Base-by-base conservation (phyloP, 139 green algal species). In the Gonium pectorale region DNA sequence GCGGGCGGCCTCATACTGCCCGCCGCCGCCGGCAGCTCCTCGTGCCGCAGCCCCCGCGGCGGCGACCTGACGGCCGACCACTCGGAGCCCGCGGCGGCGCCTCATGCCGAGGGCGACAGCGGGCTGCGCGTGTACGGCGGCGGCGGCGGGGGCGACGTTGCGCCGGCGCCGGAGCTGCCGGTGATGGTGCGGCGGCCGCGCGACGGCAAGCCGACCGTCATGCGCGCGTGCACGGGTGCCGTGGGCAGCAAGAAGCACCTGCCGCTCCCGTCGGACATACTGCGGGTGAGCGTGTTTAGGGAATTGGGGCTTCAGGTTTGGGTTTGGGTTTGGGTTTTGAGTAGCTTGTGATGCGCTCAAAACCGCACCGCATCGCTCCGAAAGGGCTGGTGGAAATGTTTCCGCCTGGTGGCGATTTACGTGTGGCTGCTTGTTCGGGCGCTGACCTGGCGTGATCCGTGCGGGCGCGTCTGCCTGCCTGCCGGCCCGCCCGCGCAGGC, bases 211-310 rank as follows among this genome's bases (percentile, higher is more conserved):
- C 73, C 73, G 3, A 71, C 74, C n/a, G 41, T 71, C 33, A 82
- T 82, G 74, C 74, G 74, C 38, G 43, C 74, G 17, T 62, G 59
- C 74, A 62, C 59, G 19, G 74, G 74, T 0, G 43, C 43, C 27
- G n/a, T 82, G 17, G 74, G 59, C 56, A 62, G 40, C 59, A 82
- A 71, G 59, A 82, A 82, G 74, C 74, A 82, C 56, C 59, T 82
- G 74, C 74, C 74, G 1, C 21, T 81, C 3, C 74, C 74, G 17
- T 2, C 29, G 5, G 35, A 44, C 19, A 71, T 82, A 5, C 43
- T 81, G 0, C 19, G 68, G 73, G 73, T 80, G 5, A 29, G 51
- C 26, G 15, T 59, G 17, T 17, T 17, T 59, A 17, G 15, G 15
- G 13, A 59, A 59, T 59, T 17, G 49, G 17, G 17, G 49, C 49